These are phyloP conservation scores for Neonectria hederae DNA, from an alignment of 2,329 filamentous ascomycete genomes.

Conservation along the genomic window DNA sequence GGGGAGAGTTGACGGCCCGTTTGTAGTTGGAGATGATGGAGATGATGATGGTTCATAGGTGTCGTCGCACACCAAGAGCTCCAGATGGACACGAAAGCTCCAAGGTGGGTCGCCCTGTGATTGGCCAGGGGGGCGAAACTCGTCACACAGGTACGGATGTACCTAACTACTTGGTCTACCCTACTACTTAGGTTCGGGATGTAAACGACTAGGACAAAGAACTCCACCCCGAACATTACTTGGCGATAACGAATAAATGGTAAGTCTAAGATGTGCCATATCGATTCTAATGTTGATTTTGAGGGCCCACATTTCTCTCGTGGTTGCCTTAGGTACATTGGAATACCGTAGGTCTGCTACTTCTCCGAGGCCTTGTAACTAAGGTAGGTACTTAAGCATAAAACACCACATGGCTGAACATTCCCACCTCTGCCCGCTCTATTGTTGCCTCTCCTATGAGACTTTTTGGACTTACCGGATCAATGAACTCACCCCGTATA, in stretches of 20 bases:
- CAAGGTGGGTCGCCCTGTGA: slow-evolving; percentile 41
- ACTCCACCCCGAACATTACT: not conserved
- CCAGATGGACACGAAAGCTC: slow-evolving; percentile 52
- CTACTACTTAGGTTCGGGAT: too few species aligned
- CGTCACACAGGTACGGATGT: slow-evolving; percentile 1
- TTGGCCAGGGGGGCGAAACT: slow-evolving; percentile 39
- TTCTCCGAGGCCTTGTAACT: too few species aligned
- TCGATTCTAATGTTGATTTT: not conserved
- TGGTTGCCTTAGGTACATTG: not conserved
- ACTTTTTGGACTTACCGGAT: not conserved
- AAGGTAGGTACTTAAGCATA: too few species aligned
- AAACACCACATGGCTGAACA: too few species aligned
- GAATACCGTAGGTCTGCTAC: too few species aligned
- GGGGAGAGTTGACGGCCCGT: not conserved
- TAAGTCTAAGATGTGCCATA: not conserved
- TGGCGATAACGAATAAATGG: not conserved
- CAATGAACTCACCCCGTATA: not conserved
- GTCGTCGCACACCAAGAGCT: slow-evolving; percentile 30
- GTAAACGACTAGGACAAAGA: not conserved
- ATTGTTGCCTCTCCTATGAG: not conserved
- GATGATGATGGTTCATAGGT: slow-evolving; percentile 27
- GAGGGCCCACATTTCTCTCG: not conserved
- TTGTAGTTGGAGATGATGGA: slow-evolving; percentile 20
- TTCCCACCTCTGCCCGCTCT: too few species aligned
- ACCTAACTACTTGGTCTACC: not conserved